These are phyloP conservation scores for Cercospora canescens DNA, from an alignment of 2,329 filamentous ascomycete species.

Conservation along the genomic window DNA sequence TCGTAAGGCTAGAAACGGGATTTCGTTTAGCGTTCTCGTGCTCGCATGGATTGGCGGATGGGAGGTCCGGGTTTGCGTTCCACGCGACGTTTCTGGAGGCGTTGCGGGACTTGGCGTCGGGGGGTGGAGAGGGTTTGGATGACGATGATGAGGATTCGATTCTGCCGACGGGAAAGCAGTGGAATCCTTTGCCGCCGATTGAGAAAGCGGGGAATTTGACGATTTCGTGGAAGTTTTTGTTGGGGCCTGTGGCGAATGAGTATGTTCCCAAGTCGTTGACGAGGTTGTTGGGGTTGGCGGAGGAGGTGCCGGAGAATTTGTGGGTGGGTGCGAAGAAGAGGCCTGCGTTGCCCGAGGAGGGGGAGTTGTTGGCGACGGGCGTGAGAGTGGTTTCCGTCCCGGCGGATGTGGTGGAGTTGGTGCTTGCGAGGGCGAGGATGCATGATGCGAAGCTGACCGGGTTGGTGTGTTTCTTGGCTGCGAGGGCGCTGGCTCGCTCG, in stretches of 20 bases:
- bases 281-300: slow-evolving; percentile 36
- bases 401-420: slow-evolving; percentile 27
- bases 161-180: slow-evolving; percentile 13
- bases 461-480: slow-evolving; percentile 42
- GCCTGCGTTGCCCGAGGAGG: slow-evolving; percentile 5
- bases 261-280: slow-evolving; percentile 41
- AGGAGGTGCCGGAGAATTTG: slow-evolving; percentile 30
- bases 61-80: slow-evolving; percentile 44
- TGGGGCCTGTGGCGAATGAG: slow-evolving; percentile 41
- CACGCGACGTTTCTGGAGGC: slow-evolving; percentile 43
- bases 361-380: slow-evolving; percentile 29
- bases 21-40: slow-evolving; percentile 41
- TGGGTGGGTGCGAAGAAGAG: slow-evolving; percentile 24
- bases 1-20: not conserved
- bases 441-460: slow-evolving; percentile 45
- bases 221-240: slow-evolving; percentile 48
- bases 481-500: slow-evolving; percentile 39
- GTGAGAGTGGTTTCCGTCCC: slow-evolving; percentile 38
- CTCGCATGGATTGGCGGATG: slow-evolving; percentile 49
- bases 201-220: slow-evolving; percentile 42
- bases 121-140: not conserved
- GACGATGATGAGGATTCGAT: slow-evolving; percentile 14
- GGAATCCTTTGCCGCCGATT: slow-evolving; percentile 36
- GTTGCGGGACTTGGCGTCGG: not conserved
- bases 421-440: slow-evolving; percentile 34